Evolutionary conservation across 495 filamentous ascomycete genomes (phyloP).

Genomic region (Podospora anserina): DNA sequence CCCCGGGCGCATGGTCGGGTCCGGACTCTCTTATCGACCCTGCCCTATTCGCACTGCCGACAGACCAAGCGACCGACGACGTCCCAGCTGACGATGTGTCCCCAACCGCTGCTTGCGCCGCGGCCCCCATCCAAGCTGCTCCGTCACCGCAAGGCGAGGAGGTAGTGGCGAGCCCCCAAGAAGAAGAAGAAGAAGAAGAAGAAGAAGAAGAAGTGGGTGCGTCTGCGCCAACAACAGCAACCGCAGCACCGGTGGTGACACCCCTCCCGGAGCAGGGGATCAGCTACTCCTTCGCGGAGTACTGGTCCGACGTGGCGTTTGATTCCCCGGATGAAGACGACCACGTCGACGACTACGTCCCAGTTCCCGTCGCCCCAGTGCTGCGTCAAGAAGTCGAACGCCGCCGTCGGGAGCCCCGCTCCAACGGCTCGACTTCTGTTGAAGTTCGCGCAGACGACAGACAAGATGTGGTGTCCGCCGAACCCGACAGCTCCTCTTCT

Average conservation of each 20-base stretch:
- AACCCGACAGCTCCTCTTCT: neutral
- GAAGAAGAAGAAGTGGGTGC: neutral
- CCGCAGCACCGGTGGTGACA: neutral
- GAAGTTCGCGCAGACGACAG: neutral
- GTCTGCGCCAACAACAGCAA: neutral
- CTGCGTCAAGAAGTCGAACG: neutral
- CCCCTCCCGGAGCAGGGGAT: neutral
- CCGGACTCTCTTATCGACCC: neutral
- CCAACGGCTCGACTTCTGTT: neutral
- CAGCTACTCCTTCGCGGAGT: neutral
- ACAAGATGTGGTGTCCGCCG: neutral
- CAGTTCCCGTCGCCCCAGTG: neutral
- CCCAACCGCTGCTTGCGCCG: too few species aligned
- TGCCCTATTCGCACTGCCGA: neutral
- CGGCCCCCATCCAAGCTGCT: neutral
- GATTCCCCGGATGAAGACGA: neutral
- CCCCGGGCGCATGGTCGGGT: neutral
- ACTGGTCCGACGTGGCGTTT: neutral
- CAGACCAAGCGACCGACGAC: neutral
- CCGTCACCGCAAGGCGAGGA: neutral
- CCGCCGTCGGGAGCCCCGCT: neutral
- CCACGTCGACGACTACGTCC: neutral
- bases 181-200: neutral
- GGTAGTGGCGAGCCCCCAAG: neutral
- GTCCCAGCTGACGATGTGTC: too few species aligned